phyloP scores from a whole-genome alignment of 441 rosid genomes.

The Corymbia citriodora region DNA sequence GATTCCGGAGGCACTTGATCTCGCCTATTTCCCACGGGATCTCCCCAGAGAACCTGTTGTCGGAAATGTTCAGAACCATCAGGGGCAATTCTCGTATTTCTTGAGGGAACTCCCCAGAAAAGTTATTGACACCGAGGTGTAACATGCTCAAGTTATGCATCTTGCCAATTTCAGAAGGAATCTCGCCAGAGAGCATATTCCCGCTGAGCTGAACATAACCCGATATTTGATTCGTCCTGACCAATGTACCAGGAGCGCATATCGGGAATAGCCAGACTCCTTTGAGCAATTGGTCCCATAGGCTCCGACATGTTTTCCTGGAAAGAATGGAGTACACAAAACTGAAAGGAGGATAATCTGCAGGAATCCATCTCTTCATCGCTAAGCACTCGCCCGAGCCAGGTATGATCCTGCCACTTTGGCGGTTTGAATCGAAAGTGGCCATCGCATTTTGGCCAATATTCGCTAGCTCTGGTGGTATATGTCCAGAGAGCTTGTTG shows the following conservation, averaged over 20 bases:
- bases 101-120: conserved; percentile 48
- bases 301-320: conserved; percentile 58
- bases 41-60: conserved; percentile 50
- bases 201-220: conserved; percentile 80
- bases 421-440: conserved; percentile 46
- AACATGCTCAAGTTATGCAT: conserved; percentile 58
- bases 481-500: conserved; percentile 55
- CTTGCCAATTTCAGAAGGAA: conserved; percentile 55
- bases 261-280: conserved; percentile 62
- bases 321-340: conserved; percentile 63
- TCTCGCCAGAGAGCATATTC: conserved; percentile 53
- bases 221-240: conserved; percentile 34
- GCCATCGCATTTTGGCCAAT: conserved; percentile 51
- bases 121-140: conserved; percentile 56
- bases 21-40: conserved; percentile 63
- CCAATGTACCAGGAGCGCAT: conserved; percentile 32
- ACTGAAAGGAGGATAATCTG: conserved; percentile 80
- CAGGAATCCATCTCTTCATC: conserved; percentile 93
- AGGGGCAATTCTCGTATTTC: conserved; percentile 58
- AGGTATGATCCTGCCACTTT: conserved; percentile 19
- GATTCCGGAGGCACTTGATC: conserved; percentile 59
- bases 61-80: conserved; percentile 59
- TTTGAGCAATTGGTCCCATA: conserved; percentile 68
- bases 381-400: conserved; percentile 73
- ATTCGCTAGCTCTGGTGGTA: conserved; percentile 50